Conservation (phyloP, 2,329 filamentous ascomycete genomes). For the Colletotrichum simmondsii region DNA sequence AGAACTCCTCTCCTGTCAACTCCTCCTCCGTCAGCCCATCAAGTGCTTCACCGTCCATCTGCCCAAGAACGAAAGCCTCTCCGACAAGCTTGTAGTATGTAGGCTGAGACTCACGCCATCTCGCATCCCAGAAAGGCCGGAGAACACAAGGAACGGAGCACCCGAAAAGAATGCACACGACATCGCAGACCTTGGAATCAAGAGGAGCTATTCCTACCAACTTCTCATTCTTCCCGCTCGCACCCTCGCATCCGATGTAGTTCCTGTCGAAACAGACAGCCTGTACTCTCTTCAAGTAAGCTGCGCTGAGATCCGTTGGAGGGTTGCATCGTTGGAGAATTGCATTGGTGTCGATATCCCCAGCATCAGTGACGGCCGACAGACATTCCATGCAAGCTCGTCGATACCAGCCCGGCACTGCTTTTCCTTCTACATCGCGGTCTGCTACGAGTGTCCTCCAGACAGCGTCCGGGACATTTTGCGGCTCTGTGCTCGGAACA, state of each 20-base stretch:
- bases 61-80: neutral
- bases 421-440: neutral
- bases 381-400: neutral
- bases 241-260: neutral
- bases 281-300: neutral
- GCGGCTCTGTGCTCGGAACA: neutral
- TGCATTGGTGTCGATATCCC: neutral
- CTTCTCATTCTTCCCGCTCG: too few relatives aligned
- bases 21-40: neutral
- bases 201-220: neutral
- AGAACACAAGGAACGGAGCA: neutral
- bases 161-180: neutral
- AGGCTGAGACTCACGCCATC: neutral
- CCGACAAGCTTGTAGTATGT: neutral
- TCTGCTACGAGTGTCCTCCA: neutral
- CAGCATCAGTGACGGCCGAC: neutral
- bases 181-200: neutral
- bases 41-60: neutral
- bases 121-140: neutral
- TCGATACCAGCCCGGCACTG: neutral
- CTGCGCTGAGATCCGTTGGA: neutral
- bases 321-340: neutral
- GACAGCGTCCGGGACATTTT: neutral
- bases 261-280: neutral
- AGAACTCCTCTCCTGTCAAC: neutral